These are phyloP conservation scores for Theobroma grandiflorum DNA, from an alignment of 441 rosid species.

Conservation along the genomic window DNA sequence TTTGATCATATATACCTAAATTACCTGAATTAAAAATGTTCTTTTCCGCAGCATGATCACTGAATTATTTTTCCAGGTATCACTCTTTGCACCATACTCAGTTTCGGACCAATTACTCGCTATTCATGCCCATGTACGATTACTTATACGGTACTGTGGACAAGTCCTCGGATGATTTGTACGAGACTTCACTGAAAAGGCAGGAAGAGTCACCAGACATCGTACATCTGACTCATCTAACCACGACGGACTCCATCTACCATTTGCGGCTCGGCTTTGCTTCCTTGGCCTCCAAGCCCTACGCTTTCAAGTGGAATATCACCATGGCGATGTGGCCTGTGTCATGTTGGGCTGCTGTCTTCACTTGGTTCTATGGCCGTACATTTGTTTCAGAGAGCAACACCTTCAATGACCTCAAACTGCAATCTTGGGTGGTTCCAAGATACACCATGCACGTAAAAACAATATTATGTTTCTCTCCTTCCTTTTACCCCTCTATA, in stretches of 20 bases:
- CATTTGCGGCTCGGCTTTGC: slow-evolving; percentile 33
- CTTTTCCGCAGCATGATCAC: too few relatives aligned
- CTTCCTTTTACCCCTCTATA: neutral
- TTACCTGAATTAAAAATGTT: neutral
- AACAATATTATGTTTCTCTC: neutral
- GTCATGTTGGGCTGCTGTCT: neutral
- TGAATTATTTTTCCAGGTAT: neutral
- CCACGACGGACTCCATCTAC: slow-evolving; percentile 5
- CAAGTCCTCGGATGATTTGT: neutral
- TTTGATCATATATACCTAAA: neutral
- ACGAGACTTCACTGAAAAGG: neutral
- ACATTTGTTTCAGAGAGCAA: slow-evolving; percentile 35
- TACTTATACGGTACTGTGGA: neutral
- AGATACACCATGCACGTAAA: slow-evolving; percentile 23
- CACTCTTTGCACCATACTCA: slow-evolving; percentile 13
- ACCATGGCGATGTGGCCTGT: slow-evolving; percentile 20
- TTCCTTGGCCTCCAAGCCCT: slow-evolving; percentile 24
- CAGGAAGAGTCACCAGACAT: neutral
- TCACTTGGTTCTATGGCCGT: slow-evolving; percentile 9
- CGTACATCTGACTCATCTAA: neutral
- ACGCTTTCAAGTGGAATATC: neutral
- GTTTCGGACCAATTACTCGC: neutral
- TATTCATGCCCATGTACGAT: slow-evolving; percentile 5
- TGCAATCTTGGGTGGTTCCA: slow-evolving; percentile 43
- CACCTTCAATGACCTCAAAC: slow-evolving; percentile 21